A percentile compares a stretch with the other conserved stretches of the same genome.
These are phyloP conservation scores for Scheffersomyces insectosa DNA, from an alignment of 1,139 yeast genomes.

Conservation along the genomic window DNA sequence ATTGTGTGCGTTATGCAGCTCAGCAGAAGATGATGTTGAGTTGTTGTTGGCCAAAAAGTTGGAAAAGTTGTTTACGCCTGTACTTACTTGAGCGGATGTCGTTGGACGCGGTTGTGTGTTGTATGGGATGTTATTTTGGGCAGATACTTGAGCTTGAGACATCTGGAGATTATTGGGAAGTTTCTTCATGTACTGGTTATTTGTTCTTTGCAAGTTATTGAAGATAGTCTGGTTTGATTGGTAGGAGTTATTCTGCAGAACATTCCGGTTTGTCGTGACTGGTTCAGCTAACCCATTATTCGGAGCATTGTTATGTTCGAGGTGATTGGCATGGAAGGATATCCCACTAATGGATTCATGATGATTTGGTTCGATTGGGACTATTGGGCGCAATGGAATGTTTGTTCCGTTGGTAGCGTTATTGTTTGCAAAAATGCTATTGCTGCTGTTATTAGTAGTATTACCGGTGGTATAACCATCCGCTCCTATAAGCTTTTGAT, in stretches of 20 bases:
- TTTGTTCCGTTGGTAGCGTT: background rate
- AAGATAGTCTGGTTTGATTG: conserved; percentile 49
- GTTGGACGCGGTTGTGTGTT: conserved; percentile 6
- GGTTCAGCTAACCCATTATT: conserved; percentile 30
- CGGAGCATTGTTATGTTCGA: conserved; percentile 16
- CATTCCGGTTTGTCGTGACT: conserved; percentile 35
- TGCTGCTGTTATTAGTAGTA: conserved; percentile 1
- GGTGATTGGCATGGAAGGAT: conserved; percentile 39
- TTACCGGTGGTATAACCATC: conserved; percentile 8
- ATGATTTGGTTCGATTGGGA: conserved; percentile 15
- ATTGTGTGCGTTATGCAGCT: conserved; percentile 11
- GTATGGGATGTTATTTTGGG: conserved; percentile 9
- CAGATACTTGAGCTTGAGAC: conserved; percentile 5
- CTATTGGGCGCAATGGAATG: conserved; percentile 8
- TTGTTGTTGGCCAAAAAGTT: conserved; percentile 27
- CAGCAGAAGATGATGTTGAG: background rate
- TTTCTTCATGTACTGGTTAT: conserved; percentile 31
- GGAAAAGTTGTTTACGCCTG: conserved; percentile 32
- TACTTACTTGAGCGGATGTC: conserved; percentile 5
- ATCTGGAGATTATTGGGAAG: no score
- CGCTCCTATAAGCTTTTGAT: conserved; percentile 10
- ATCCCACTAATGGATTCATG: conserved; percentile 34
- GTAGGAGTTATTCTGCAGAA: conserved; percentile 37
- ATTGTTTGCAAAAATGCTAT: background rate
- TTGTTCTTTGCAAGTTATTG: conserved; percentile 43